Base-by-base conservation (phyloP, 2,329 filamentous ascomycete genomes). In the Penicillium capsulatum region DNA sequence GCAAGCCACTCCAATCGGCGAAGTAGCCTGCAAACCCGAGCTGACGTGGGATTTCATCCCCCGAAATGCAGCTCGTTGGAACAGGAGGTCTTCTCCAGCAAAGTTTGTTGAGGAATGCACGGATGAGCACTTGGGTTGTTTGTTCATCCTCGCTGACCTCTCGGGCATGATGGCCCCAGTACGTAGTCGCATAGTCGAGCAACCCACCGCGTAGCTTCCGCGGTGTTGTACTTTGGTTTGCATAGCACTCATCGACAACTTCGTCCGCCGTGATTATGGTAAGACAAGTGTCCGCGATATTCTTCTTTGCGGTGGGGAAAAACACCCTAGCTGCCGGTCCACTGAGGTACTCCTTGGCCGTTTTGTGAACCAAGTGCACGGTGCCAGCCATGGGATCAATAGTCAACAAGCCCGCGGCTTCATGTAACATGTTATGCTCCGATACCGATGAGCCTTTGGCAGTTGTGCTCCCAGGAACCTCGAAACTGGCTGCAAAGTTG, bases 21-120 rank as follows among this genome's bases (percentile, higher is more conserved):
- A 41, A 44, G 17, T 61, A 63, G 17, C 50, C 48, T 1, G 56
- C 60, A 3, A 63, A 32, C 0, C 57, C 57, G 1, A 61, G 34
- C 9, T 53, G 34, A 1, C n/a, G n/a, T n/a, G n/a, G n/a, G n/a
- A n/a, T n/a, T n/a, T n/a, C n/a, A n/a, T n/a, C n/a, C n/a, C n/a
- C n/a, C n/a, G n/a, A 36, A 35, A 0, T 58, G 58, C 3, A 59
- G 49, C 3, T 32, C 39, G 4, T 30, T 40, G 7, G 34, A 9
- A 45, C n/a, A 1, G 56, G 56, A 11, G 60, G 60, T 0, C 54
- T 42, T 38, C 59, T 48, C 60, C 60, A 63, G 2, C 38, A 40
- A 5, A 63, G 42, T 20, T 63, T 63, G 19, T 63, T 63, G 7
- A 63, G 42, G n/a, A 62, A 63, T 1, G 60, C 45, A n/a, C 42